Conservation (phyloP, 495 filamentous ascomycete species). For the Glonium stellatum region DNA sequence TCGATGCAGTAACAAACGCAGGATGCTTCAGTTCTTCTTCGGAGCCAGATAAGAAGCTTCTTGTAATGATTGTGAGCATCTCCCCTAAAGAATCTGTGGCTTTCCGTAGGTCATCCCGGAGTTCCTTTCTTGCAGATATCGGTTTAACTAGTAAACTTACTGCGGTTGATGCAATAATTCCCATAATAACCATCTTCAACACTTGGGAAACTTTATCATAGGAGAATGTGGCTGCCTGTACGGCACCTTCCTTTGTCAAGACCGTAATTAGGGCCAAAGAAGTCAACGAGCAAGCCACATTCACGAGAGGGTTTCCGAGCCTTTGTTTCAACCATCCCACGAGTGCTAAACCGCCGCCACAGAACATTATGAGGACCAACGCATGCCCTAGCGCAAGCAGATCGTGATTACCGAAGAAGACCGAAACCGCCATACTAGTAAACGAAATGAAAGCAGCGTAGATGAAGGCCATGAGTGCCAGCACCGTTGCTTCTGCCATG, state of each 20-base stretch:
- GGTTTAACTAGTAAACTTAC: conserved; percentile 76
- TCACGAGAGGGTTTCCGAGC: conserved; percentile 78
- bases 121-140: conserved; percentile 65
- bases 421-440: conserved; percentile 78
- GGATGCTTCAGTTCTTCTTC: conserved; percentile 64
- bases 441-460: conserved; percentile 79
- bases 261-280: conserved; percentile 89
- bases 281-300: conserved; percentile 82
- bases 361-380: conserved; percentile 77
- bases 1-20: conserved; percentile 58
- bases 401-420: conserved; percentile 61
- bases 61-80: conserved; percentile 75
- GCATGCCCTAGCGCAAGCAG: conserved; percentile 67
- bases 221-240: conserved; percentile 72
- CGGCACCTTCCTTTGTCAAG: conserved; percentile 83
- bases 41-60: conserved; percentile 76
- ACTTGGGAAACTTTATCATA: conserved; percentile 80
- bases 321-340: conserved; percentile 90
- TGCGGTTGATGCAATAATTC: conserved; percentile 63
- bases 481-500: conserved; percentile 84
- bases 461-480: conserved; percentile 70
- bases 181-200: conserved; percentile 86
- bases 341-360: conserved; percentile 81
- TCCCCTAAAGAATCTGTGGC: conserved; percentile 70
- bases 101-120: conserved; percentile 68